A percentile compares a stretch with the other conserved stretches of the same genome.
phyloP scores from a whole-genome alignment of 192 early-diverging fungal species.

The Cetraspora pellucida region DNA sequence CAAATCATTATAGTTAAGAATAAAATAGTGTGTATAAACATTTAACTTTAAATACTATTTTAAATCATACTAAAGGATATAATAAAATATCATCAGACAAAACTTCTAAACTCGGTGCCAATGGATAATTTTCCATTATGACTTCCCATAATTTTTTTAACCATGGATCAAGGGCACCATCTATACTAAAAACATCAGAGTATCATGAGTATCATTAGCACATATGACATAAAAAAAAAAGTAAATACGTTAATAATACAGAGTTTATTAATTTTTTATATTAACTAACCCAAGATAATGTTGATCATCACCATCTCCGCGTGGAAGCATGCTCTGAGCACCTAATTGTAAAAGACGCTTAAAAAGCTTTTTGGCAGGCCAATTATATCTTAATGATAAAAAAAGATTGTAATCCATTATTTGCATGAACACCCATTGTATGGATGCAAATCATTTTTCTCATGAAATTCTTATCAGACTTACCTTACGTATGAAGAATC shows the following conservation, averaged over 20 bases:
- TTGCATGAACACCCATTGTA: not conserved
- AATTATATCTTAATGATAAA: slow-evolving; percentile 74
- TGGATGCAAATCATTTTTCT: not conserved
- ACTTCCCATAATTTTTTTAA: slow-evolving; percentile 71
- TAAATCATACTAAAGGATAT: slow-evolving; percentile 33
- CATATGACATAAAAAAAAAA: not conserved
- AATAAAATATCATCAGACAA: slow-evolving; percentile 58
- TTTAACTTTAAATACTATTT: slow-evolving; percentile 21
- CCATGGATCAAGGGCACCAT: slow-evolving; percentile 92
- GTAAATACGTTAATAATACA: not conserved
- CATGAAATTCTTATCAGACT: slow-evolving; percentile 22
- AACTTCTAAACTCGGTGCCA: slow-evolving; percentile 54
- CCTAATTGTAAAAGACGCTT: slow-evolving; percentile 86
- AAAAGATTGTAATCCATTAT: not conserved
- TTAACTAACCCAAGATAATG: slow-evolving; percentile 80
- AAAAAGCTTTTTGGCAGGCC: slow-evolving; percentile 88
- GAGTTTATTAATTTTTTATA: not conserved
- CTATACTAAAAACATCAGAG: slow-evolving; percentile 49
- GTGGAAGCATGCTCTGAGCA: slow-evolving; percentile 62
- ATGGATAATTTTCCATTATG: slow-evolving; percentile 63
- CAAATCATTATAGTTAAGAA: slow-evolving; percentile 1
- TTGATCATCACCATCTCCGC: slow-evolving; percentile 95
- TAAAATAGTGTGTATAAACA: slow-evolving; percentile 14
- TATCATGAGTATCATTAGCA: not conserved
- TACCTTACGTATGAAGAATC: slow-evolving; percentile 91